phyloP scores from a whole-genome alignment of 2,329 filamentous ascomycete genomes.

The Trichoderma cornu-damae region DNA sequence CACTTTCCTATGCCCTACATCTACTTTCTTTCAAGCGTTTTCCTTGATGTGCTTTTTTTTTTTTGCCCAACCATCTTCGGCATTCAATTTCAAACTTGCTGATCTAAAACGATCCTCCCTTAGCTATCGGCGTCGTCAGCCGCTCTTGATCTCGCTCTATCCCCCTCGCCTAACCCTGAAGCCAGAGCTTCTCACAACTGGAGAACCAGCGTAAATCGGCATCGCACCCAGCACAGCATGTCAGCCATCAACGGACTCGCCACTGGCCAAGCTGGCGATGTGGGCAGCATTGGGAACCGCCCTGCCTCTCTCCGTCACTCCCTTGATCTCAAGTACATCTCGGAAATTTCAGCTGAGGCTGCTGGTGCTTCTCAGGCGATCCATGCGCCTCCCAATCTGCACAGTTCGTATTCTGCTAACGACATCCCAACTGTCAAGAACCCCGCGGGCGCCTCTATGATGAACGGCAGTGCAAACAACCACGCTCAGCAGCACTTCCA shows the following conservation, averaged over 20 bases:
- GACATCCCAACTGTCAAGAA: conserved; percentile 83
- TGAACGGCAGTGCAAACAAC: conserved; percentile 48
- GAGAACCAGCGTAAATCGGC: conserved; percentile 57
- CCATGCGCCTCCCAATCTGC: conserved; percentile 65
- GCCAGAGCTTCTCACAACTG: conserved; percentile 46
- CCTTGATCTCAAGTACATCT: conserved; percentile 49
- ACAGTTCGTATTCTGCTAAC: conserved; percentile 84
- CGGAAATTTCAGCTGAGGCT: conserved; percentile 41
- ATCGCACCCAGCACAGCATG: conserved; percentile 60
- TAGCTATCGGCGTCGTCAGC: conserved; percentile 76
- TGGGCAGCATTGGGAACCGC: conserved; percentile 44
- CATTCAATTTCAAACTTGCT: not conserved
- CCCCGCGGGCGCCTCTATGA: conserved; percentile 44
- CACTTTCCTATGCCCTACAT: not conserved
- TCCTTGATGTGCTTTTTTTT: not conserved
- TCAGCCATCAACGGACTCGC: conserved; percentile 43
- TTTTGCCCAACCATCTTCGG: not conserved
- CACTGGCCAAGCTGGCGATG: conserved; percentile 41
- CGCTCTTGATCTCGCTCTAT: conserved; percentile 72
- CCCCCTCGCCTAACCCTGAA: conserved; percentile 61
- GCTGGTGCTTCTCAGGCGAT: conserved; percentile 41
- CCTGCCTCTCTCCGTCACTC: conserved; percentile 52
- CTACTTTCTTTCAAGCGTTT: not conserved
- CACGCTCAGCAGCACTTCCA: conserved; percentile 62
- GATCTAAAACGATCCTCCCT: not conserved